Percentiles rank a stretch among this genome's conserved stretches.
These are phyloP conservation scores for Coniochaeta pulveracea DNA, from an alignment of 2,329 filamentous ascomycete species.

Conservation along the genomic window DNA sequence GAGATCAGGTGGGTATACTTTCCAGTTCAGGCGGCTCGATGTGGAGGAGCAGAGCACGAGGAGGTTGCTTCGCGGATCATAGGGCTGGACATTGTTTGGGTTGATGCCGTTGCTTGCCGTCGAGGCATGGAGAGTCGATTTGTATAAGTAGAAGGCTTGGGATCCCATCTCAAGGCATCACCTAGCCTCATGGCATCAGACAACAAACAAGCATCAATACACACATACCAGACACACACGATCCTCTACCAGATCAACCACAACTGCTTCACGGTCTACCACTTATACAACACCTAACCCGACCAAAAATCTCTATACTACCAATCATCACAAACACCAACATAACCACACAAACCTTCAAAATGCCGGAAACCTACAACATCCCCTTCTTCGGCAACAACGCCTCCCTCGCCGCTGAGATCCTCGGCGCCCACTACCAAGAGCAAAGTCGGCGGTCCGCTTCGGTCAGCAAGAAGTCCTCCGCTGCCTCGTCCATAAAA, in stretches of 20 bases:
- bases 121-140: too few species aligned
- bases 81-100: too few species aligned
- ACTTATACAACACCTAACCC: not conserved
- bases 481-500: constrained; percentile 14
- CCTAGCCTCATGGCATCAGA: not conserved
- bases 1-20: too few species aligned
- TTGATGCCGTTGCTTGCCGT: too few species aligned
- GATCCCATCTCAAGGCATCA: too few species aligned
- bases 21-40: too few species aligned
- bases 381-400: constrained; percentile 5
- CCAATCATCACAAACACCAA: not conserved
- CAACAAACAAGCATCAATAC: not conserved
- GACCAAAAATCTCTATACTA: not conserved
- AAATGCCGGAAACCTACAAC: constrained; percentile 1
- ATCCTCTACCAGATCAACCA: not conserved
- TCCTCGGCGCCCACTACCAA: constrained; percentile 3
- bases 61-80: too few species aligned
- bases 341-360: not conserved
- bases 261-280: not conserved
- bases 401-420: not conserved
- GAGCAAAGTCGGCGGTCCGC: constrained; percentile 2
- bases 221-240: not conserved
- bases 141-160: constrained; percentile 3
- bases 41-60: too few species aligned
- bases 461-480: constrained; percentile 4